Percentiles rank a stretch among this genome's conserved stretches.
These are phyloP conservation scores for Fraxinus pennsylvanica DNA, from an alignment of 257 asterid species.

Conservation along the genomic window DNA sequence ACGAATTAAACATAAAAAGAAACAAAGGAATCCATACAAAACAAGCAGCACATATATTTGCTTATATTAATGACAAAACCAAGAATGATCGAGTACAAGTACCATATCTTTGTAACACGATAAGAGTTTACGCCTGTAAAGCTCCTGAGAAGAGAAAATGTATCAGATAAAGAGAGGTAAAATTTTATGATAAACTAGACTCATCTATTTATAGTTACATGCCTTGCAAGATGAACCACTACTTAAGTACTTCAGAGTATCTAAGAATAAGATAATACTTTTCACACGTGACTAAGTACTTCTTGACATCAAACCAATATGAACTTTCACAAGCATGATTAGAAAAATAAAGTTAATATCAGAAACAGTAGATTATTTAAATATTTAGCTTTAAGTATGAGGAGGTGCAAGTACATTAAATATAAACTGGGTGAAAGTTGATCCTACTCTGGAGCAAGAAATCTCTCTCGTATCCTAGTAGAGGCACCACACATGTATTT, in stretches of 20 bases:
- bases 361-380: neutral
- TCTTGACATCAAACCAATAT: neutral
- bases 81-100: constrained; percentile 20
- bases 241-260: neutral
- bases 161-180: constrained; percentile 6
- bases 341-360: neutral
- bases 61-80: constrained; percentile 6
- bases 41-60: constrained; percentile 16
- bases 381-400: neutral
- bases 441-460: too few relatives aligned
- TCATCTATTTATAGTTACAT: neutral
- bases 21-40: constrained; percentile 4
- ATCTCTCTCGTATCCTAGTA: too few relatives aligned
- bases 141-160: constrained; percentile 48
- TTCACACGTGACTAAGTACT: neutral
- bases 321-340: neutral
- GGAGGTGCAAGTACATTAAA: neutral
- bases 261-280: neutral
- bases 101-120: constrained; percentile 76
- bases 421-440: too few relatives aligned
- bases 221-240: neutral
- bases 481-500: neutral
- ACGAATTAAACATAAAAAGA: neutral
- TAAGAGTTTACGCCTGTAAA: constrained; percentile 44
- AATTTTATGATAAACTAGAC: neutral